phyloP scores from a whole-genome alignment of 2,329 filamentous ascomycete species.

The Cercospora citrullina region DNA sequence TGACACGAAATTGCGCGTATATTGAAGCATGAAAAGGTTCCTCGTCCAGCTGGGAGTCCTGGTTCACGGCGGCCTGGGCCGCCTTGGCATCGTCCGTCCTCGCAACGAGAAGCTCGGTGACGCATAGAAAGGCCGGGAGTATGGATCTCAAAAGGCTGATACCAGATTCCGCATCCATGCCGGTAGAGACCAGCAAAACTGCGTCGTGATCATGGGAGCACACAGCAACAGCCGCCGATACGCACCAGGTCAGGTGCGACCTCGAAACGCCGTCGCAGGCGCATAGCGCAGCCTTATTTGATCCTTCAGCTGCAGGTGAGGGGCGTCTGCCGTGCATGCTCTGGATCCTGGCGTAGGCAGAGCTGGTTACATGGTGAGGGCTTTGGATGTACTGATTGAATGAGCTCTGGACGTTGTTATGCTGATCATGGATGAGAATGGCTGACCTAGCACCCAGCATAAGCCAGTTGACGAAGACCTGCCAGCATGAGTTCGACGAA shows the following conservation, averaged over 20 bases:
- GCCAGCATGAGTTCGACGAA: background rate
- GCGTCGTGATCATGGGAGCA: background rate
- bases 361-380: background rate
- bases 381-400: background rate
- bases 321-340: background rate
- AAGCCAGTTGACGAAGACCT: background rate
- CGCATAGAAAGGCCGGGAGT: background rate
- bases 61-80: background rate
- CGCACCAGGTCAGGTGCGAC: background rate
- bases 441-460: background rate
- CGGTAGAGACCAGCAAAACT: background rate
- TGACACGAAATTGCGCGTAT: background rate
- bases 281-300: background rate
- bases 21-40: background rate
- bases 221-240: background rate
- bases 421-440: background rate
- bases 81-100: background rate
- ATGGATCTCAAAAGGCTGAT: background rate
- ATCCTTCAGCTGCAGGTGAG: background rate
- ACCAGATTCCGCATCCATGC: background rate
- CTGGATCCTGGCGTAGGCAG: background rate
- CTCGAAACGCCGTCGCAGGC: background rate
- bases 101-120: background rate
- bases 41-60: background rate
- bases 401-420: background rate